phyloP scores from a whole-genome alignment of 2,329 filamentous ascomycete genomes.

The Cladosporium oxysporum region DNA sequence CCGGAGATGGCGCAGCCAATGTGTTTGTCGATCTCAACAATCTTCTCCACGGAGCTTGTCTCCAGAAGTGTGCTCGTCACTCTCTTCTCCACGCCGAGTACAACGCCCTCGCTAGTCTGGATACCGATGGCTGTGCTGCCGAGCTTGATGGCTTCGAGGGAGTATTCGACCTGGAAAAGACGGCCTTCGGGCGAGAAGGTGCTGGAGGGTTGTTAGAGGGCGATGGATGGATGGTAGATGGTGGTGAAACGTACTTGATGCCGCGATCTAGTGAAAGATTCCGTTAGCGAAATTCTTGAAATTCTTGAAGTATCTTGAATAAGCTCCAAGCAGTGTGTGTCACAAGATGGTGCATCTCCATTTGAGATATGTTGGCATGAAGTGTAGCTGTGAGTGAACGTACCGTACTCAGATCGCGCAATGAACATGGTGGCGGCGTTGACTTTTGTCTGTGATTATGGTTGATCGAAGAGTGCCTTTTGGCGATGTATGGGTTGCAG shows the following conservation, averaged over 20 bases:
- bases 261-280: slow-evolving; percentile 72
- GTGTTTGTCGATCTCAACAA: slow-evolving; percentile 98
- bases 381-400: slow-evolving; percentile 42
- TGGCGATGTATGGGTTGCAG: neutral
- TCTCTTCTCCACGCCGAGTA: slow-evolving; percentile 97
- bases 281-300: slow-evolving; percentile 24
- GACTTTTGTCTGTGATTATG: neutral
- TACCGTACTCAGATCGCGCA: slow-evolving; percentile 99
- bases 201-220: slow-evolving; percentile 52
- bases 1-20: slow-evolving; percentile 99
- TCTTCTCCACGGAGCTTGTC: slow-evolving; percentile 98
- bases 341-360: neutral
- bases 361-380: neutral
- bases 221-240: slow-evolving; percentile 16
- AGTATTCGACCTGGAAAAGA: slow-evolving; percentile 99
- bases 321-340: neutral
- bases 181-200: slow-evolving; percentile 99
- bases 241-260: slow-evolving; percentile 71
- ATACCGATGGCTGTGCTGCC: slow-evolving; percentile 97
- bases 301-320: neutral
- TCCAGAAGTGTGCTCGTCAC: slow-evolving; percentile 97
- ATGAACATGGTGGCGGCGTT: slow-evolving; percentile 76
- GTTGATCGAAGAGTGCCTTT: neutral
- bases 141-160: slow-evolving; percentile 99
- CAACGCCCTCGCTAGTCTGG: slow-evolving; percentile 89